phyloP scores from a whole-genome alignment of 139 green algal genomes.

The Coelastrella sp. region DNA sequence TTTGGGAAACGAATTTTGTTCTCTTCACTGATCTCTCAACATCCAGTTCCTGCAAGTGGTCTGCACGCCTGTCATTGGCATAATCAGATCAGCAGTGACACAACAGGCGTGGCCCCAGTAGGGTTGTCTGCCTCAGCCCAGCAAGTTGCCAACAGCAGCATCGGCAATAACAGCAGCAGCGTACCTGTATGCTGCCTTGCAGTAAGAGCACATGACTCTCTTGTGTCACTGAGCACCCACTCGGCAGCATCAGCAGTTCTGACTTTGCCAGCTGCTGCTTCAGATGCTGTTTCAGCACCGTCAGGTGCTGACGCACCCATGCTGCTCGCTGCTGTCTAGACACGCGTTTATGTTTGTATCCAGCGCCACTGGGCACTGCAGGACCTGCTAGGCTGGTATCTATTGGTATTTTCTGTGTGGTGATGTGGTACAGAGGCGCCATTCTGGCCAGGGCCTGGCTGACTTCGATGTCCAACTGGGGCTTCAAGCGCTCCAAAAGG shows the following conservation, averaged over 20 bases:
- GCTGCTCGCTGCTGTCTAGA: constrained; percentile 5
- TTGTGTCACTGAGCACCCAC: constrained; percentile 27
- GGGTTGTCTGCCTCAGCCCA: too few species aligned
- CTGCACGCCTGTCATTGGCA: too few species aligned
- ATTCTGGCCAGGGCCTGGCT: neutral
- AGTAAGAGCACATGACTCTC: constrained; percentile 36
- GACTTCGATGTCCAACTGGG: constrained; percentile 39
- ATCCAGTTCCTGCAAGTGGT: too few species aligned
- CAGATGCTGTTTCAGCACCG: constrained; percentile 42
- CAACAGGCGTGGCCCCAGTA: too few species aligned
- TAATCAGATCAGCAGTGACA: too few species aligned
- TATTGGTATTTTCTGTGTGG: neutral
- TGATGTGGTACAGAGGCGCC: constrained; percentile 19
- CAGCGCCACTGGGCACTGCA: neutral
- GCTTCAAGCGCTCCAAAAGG: constrained; percentile 66
- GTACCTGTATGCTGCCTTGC: constrained; percentile 33
- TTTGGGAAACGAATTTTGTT: neutral
- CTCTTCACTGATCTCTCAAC: too few species aligned
- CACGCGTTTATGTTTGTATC: neutral
- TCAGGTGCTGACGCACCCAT: constrained; percentile 3
- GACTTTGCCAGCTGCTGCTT: constrained; percentile 45
- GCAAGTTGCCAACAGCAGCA: neutral
- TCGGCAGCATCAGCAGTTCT: constrained; percentile 53
- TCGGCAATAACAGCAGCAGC: neutral
- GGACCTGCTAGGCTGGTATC: neutral